These are phyloP conservation scores for Cladosporium sp. DNA, from an alignment of 2,329 filamentous ascomycete genomes.

Conservation along the genomic window DNA sequence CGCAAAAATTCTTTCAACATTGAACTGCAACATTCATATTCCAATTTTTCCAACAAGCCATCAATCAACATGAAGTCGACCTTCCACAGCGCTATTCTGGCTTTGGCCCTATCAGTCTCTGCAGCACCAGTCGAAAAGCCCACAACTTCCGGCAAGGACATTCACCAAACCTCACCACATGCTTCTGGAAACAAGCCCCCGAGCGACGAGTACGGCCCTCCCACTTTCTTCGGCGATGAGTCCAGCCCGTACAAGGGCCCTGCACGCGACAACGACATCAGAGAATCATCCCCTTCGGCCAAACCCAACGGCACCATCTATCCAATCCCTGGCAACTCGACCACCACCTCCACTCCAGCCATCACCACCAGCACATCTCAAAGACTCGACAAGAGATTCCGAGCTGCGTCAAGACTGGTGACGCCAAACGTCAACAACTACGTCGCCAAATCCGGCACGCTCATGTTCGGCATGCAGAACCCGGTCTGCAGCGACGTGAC, in stretches of 20 bases:
- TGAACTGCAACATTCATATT: background rate
- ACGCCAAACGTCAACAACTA: conserved; percentile 12
- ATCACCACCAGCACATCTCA: background rate
- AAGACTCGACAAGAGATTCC: background rate
- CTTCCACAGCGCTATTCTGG: conserved; percentile 15
- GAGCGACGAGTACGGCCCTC: background rate
- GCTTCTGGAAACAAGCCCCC: background rate
- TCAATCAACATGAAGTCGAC: conserved; percentile 20
- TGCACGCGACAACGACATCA: background rate
- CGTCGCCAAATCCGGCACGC: conserved; percentile 1
- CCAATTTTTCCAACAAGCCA: background rate
- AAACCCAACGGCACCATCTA: background rate
- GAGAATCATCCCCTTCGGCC: conserved; percentile 1
- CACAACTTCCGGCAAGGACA: background rate
- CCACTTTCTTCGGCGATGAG: conserved; percentile 9
- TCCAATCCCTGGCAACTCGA: background rate
- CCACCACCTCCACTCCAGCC: background rate
- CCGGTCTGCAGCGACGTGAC: conserved; percentile 49
- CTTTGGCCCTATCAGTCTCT: conserved; percentile 18
- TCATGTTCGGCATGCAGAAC: conserved; percentile 20
- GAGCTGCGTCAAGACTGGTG: background rate
- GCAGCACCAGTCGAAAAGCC: conserved; percentile 23
- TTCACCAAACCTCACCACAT: background rate
- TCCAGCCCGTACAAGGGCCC: background rate
- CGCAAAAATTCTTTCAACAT: conserved; percentile 2